Evolutionary conservation across 352 stramenopile genomes (phyloP).

Genomic region (Phytopythium aichiense): DNA sequence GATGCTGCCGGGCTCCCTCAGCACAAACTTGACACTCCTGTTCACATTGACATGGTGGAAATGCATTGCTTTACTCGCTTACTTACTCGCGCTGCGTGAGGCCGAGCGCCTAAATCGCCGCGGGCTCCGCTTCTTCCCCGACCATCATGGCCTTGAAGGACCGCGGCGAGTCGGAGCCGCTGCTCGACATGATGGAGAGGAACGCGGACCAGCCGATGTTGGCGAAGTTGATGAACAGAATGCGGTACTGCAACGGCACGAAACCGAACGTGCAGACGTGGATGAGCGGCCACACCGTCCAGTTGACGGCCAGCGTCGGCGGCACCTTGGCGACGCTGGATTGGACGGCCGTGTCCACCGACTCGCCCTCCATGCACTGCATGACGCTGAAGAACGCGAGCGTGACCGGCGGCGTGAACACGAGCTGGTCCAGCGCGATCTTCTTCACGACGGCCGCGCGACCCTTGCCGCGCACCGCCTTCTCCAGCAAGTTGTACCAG

Average conservation of each 20-base stretch:
- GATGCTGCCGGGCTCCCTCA: too few species aligned
- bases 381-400: conserved; percentile 36
- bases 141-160: conserved; percentile 20
- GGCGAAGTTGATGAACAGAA: conserved; percentile 39
- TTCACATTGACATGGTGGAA: background rate
- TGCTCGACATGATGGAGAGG: conserved; percentile 37
- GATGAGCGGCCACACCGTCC: conserved; percentile 37
- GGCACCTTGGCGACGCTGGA: conserved; percentile 24
- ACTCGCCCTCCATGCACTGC: conserved; percentile 22
- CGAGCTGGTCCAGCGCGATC: conserved; percentile 31
- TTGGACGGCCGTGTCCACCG: conserved; percentile 18
- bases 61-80: background rate
- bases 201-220: conserved; percentile 47
- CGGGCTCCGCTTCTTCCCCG: conserved; percentile 11
- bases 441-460: conserved; percentile 25
- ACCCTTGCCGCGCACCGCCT: conserved; percentile 21
- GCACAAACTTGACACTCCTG: too few species aligned
- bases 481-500: conserved; percentile 89
- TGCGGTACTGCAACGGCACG: conserved; percentile 41
- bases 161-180: conserved; percentile 6
- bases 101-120: conserved; percentile 4
- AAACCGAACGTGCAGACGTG: conserved; percentile 41
- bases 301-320: conserved; percentile 35
- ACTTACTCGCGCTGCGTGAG: background rate
- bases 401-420: conserved; percentile 28